phyloP scores from a whole-genome alignment of 2,329 filamentous ascomycete species.

The Diaporthe sp. region DNA sequence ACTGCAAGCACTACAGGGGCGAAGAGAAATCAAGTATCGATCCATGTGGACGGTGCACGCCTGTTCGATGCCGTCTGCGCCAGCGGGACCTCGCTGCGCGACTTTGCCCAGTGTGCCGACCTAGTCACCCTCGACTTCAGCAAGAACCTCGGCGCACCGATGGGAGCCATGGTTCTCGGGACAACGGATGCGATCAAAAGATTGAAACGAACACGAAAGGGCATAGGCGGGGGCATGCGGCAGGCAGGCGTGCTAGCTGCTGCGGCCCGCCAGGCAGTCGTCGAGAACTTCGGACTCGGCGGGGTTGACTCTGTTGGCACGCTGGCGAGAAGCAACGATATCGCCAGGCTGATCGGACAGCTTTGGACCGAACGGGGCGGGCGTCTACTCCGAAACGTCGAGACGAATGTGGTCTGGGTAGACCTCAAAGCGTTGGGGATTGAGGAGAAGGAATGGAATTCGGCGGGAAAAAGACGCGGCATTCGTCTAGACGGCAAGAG shows the following conservation, averaged over 20 bases:
- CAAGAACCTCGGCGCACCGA: constrained; percentile 85
- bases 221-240: constrained; percentile 80
- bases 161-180: constrained; percentile 81
- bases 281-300: constrained; percentile 58
- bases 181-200: constrained; percentile 52
- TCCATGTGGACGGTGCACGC: constrained; percentile 85
- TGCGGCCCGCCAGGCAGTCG: constrained; percentile 77
- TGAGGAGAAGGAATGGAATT: constrained; percentile 64
- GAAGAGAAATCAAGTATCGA: not conserved
- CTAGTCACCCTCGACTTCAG: constrained; percentile 87
- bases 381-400: constrained; percentile 72
- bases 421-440: constrained; percentile 73
- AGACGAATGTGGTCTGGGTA: constrained; percentile 92
- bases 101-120: constrained; percentile 69
- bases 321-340: constrained; percentile 71
- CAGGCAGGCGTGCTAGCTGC: constrained; percentile 81
- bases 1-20: not conserved
- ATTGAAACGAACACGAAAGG: constrained; percentile 70
- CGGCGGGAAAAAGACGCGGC: constrained; percentile 66
- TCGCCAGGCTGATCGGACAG: constrained; percentile 75
- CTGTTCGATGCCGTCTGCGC: constrained; percentile 86
- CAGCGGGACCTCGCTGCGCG: constrained; percentile 75
- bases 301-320: constrained; percentile 64
- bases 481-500: constrained; percentile 67
- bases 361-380: constrained; percentile 78